Evolutionary conservation across 2,329 filamentous ascomycete genomes (phyloP).

Genomic region (Phyllosticta citribraziliensis): DNA sequence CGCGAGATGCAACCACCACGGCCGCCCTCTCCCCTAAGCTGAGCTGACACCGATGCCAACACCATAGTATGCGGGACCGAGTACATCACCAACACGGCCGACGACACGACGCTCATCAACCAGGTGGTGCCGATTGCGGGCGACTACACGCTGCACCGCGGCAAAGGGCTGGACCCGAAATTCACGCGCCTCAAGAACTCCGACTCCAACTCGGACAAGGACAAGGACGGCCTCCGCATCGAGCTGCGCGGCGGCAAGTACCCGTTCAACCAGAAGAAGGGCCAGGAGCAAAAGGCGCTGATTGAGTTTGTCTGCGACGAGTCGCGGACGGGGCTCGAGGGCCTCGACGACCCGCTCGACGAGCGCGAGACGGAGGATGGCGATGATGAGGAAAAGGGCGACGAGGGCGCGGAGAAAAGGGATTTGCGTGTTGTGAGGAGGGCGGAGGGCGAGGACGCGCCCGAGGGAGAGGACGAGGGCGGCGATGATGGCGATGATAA

Average conservation of each 20-base stretch:
- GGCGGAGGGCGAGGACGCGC: conserved; percentile 11
- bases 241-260: conserved; percentile 53
- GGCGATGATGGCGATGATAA: conserved; percentile 17
- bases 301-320: conserved; percentile 79
- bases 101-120: conserved; percentile 40
- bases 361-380: conserved; percentile 27
- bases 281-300: conserved; percentile 58
- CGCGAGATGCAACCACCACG: neutral
- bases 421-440: conserved; percentile 19
- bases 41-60: neutral
- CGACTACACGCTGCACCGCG: conserved; percentile 24
- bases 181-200: conserved; percentile 56
- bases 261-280: conserved; percentile 39
- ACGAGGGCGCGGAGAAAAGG: conserved; percentile 23
- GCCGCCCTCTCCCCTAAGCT: neutral
- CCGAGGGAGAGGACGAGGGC: neutral
- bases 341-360: conserved; percentile 34
- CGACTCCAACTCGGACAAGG: conserved; percentile 52
- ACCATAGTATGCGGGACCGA: conserved; percentile 64
- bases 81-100: conserved; percentile 42
- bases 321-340: conserved; percentile 48
- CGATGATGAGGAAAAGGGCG: conserved; percentile 32
- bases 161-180: conserved; percentile 53
- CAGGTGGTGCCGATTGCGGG: conserved; percentile 67
- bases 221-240: conserved; percentile 62